A percentile compares a stretch with the other conserved stretches of the same genome.
These are phyloP conservation scores for Colletotrichum tabaci DNA, from an alignment of 2,329 filamentous ascomycete genomes.

Conservation along the genomic window DNA sequence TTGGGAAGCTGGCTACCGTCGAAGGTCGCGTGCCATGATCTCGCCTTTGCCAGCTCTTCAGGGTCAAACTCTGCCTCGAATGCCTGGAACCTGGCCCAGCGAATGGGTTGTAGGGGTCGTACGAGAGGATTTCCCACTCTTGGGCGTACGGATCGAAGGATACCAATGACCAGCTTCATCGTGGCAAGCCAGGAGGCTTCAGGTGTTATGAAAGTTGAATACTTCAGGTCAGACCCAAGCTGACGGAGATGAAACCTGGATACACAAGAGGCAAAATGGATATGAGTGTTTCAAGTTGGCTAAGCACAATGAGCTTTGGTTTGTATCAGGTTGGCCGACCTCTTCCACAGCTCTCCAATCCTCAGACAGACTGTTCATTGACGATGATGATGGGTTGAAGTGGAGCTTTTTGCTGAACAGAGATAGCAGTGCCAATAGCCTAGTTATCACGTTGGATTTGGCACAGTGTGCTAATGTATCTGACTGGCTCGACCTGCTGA, in stretches of 20 bases:
- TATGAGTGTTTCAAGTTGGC: background rate
- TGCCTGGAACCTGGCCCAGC: conserved; percentile 57
- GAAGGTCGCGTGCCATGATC: conserved; percentile 66
- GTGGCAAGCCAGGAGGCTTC: background rate
- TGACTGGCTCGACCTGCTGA: background rate
- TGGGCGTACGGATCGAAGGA: conserved; percentile 12
- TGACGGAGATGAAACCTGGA: background rate
- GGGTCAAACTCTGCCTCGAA: conserved; percentile 66
- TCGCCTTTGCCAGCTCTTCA: conserved; percentile 65
- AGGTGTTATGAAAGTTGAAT: background rate
- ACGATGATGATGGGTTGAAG: background rate
- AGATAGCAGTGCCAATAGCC: background rate
- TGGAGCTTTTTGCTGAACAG: background rate
- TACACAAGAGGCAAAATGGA: background rate
- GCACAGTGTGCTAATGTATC: background rate
- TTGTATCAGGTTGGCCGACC: background rate
- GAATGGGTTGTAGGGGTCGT: conserved; percentile 17
- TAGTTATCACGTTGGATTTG: background rate
- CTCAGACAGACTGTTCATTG: background rate
- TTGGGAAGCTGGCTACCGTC: conserved; percentile 60
- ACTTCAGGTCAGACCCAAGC: background rate
- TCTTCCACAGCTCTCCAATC: background rate
- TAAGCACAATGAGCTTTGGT: background rate
- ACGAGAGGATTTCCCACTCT: background rate
- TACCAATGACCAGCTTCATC: conserved; percentile 15